Base-by-base conservation (phyloP, 768 basidiomycete genomes). In the Boletus pseudopeckii region DNA sequence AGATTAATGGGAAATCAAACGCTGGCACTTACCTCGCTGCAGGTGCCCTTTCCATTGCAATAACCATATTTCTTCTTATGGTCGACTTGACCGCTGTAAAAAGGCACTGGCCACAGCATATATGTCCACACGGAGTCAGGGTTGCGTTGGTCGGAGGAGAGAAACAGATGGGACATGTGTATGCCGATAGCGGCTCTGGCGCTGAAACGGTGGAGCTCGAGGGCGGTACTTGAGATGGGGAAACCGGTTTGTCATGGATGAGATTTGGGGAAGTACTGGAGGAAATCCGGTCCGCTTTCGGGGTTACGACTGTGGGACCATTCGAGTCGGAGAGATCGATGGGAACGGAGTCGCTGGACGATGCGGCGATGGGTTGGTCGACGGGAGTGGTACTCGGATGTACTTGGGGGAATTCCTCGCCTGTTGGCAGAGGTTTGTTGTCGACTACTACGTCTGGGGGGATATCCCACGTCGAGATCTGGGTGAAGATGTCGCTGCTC, bases 131-230 rank as follows among this genome's bases (percentile, higher is more conserved):
- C 0, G 86, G 87, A 0, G 88, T 90, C 43, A 92, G 66, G 1
- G 88, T 86, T 5, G 90, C 86, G 55, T 88, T 83, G 1, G 81
- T 81, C 1, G 88, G 88, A 0, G 86, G 79, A 38, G 76, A 83
- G 74, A 90, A 89, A 64, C 90, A 91, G 55, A 91, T 86, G 10
- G 90, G 90, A 63, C 90, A 90, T 0, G 79, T 81, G 65, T 89
- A 90, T n/a, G 76, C 71, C 0, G 84, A 77, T 15, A 88, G 75
- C 1, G 71, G 73, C 40, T 68, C 67, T 7, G 59, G 54, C 2
- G 44, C 7, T 1, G 58, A 24, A 1, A 53, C 28, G 9, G 48
- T 43, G 6, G 47, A 20, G 5, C 32, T n/a, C 18, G 43, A 15
- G 14, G 34, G 46, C 9, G 46, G 20, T 20, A 17, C 34, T 14